Conservation (phyloP, 192 early-diverging fungal species). For the Pilobolus umbonatus region DNA sequence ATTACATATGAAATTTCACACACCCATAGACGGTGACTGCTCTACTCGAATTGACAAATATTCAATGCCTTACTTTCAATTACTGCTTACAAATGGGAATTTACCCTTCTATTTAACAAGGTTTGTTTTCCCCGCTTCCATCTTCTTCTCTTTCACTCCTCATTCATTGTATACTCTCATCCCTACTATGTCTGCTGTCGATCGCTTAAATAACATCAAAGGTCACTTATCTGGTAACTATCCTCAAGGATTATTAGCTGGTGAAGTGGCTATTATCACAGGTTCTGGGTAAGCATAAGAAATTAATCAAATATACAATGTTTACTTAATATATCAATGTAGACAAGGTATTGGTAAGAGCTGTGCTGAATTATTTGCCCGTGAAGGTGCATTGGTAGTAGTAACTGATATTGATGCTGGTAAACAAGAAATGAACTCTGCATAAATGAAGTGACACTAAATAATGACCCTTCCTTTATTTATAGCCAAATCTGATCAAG, state of each 20-base stretch:
- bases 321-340: neutral
- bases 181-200: conserved; percentile 31
- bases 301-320: neutral
- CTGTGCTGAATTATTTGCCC: conserved; percentile 83
- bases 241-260: conserved; percentile 46
- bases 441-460: too few species aligned
- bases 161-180: neutral
- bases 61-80: too few species aligned
- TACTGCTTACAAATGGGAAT: too few species aligned
- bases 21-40: too few species aligned
- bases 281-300: conserved; percentile 52
- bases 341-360: conserved; percentile 83
- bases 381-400: conserved; percentile 84
- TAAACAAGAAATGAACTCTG: conserved; percentile 25
- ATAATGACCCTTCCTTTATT: neutral
- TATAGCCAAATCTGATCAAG: conserved; percentile 62
- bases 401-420: conserved; percentile 87
- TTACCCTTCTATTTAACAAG: too few species aligned
- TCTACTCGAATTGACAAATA: too few species aligned
- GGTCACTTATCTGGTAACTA: conserved; percentile 44
- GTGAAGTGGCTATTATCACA: conserved; percentile 61
- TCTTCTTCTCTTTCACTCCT: conserved; percentile 9
- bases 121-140: neutral
- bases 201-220: conserved; percentile 35
- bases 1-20: too few species aligned